Base-by-base conservation (phyloP, 371 early-diverging fungal species). In the Capniomyces stellatus region DNA sequence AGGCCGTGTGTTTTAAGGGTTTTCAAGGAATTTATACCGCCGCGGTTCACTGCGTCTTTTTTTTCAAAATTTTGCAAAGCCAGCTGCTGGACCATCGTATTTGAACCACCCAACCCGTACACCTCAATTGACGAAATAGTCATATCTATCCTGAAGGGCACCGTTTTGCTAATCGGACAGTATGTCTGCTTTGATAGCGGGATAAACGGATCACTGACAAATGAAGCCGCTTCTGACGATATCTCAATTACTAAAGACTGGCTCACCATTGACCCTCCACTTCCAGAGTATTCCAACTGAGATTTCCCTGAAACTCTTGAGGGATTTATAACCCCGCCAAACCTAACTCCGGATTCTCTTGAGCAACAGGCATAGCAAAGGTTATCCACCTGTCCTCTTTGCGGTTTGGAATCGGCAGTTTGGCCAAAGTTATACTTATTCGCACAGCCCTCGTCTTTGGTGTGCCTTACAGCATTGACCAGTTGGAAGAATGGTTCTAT, bases 161-260 rank as follows among this genome's bases (percentile, higher is more conserved):
- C 27, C 8, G 3, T 27, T 25, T 23, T 18, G 25, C 23, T 23
- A 25, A 48, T 23, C 15, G 29, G 28, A 21, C 13, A 18, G 28
- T 23, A 48, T 6, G 49, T 29, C n/a, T 23, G 49, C 27, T 48
- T 48, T 25, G n/a, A 15, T 3, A 28, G n/a, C 3, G 22, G 22
- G 18, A 29, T 8, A 29, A 48, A 48, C n/a, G 49, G 49, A 48
- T 48, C 49, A 48, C 28, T 48, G 2, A 48, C 28, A 6, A 48
- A n/a, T 29, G 25, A 48, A 8, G 49, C 49, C 18, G 3, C n/a
- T n/a, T 48, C 49, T 6, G n/a, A 3, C 28, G 49, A 48, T 25
- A 48, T 6, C 18, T 48, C 49, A 18, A 48, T 4, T 3, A 48
- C 27, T 27, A 48, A 28, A 21, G 49, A 3, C n/a, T 23, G 23